Base-by-base conservation (phyloP, 1,284 basidiomycete species). In the Trichosporon faecale region DNA sequence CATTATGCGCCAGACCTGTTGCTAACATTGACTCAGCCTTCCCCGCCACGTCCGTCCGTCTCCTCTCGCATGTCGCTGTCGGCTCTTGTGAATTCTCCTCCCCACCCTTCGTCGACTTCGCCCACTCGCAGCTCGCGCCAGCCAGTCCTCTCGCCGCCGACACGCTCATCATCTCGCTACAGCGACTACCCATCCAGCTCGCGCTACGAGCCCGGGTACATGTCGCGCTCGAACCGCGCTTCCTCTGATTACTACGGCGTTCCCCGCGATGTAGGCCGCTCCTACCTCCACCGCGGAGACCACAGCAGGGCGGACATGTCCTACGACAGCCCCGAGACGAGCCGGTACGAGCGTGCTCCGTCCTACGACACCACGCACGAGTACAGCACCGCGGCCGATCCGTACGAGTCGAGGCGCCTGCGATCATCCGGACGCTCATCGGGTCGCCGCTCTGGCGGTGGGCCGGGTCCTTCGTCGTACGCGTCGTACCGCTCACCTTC, bases 1-100 rank as follows among this genome's bases (percentile, higher is more conserved):
- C 52, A 29, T 37, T 37, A 65, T 33, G n/a, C 23, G 29, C 61
- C 29, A 29, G 44, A 23, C n/a, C 29, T 63, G n/a, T 21, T 35
- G 31, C 66, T 69, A 16, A 67, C 66, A 35, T 37, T 21, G 18
- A 23, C 31, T n/a, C 49, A 66, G 67, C 37, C 68, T 5, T 66
- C 77, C 25, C 72, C 74, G 29, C 73, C 74, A 25, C 74, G 75
- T 2, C 74, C 75, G 2, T 68, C 73, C 12, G 71, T 77, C 1
- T 70, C 76, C 4, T 75, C 75, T 14, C 75, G 79, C 16, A 80
- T 80, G 79, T 67, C 78, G 9, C 67, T 80, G n/a, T 79, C 78
- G 6, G 76, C 78, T 8, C 70, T 80, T 1, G 79, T 81, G 49
- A 80, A 81, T 66, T 78, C 78, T 65, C 25, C 70, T 25, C 23